Conservation (phyloP, 2,329 filamentous ascomycete genomes). For the Aspergillus quadrilineatus region DNA sequence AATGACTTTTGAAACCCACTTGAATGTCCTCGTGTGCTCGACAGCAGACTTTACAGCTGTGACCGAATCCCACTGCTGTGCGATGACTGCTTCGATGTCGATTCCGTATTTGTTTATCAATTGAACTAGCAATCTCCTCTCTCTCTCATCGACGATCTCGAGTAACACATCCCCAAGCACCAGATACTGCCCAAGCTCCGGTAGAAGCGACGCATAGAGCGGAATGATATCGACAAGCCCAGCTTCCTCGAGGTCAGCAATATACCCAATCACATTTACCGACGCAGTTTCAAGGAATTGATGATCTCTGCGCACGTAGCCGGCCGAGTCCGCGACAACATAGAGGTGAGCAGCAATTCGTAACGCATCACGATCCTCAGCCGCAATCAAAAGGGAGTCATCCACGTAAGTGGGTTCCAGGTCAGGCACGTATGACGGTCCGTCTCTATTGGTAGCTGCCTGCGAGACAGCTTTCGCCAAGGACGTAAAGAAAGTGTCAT, state of each 20-base stretch:
- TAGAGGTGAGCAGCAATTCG: conserved; percentile 67
- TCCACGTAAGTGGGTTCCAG: conserved; percentile 53
- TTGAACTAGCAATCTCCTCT: conserved; percentile 67
- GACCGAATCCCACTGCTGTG: conserved; percentile 59
- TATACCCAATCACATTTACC: conserved; percentile 72
- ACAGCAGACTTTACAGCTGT: conserved; percentile 35
- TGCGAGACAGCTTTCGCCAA: conserved; percentile 44
- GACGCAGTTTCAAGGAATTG: conserved; percentile 63
- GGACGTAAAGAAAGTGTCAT: conserved; percentile 42
- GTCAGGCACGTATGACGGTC: conserved; percentile 35
- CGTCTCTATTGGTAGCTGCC: conserved; percentile 27
- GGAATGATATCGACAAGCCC: conserved; percentile 77
- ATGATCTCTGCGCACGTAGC: conserved; percentile 49
- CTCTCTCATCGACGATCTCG: conserved; percentile 64
- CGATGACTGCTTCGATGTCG: conserved; percentile 70
- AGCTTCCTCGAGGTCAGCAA: conserved; percentile 71
- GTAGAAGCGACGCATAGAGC: conserved; percentile 80
- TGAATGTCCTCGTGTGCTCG: conserved; percentile 31
- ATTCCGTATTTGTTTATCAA: conserved; percentile 75
- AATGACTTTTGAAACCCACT: conserved; percentile 46
- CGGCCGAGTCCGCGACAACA: conserved; percentile 65
- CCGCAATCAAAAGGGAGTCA: conserved; percentile 46
- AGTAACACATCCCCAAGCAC: conserved; percentile 76
- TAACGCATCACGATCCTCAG: conserved; percentile 58
- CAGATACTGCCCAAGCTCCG: conserved; percentile 62